Conservation (phyloP, 2,329 filamentous ascomycete species). For the Aspergillus tubingensis region DNA sequence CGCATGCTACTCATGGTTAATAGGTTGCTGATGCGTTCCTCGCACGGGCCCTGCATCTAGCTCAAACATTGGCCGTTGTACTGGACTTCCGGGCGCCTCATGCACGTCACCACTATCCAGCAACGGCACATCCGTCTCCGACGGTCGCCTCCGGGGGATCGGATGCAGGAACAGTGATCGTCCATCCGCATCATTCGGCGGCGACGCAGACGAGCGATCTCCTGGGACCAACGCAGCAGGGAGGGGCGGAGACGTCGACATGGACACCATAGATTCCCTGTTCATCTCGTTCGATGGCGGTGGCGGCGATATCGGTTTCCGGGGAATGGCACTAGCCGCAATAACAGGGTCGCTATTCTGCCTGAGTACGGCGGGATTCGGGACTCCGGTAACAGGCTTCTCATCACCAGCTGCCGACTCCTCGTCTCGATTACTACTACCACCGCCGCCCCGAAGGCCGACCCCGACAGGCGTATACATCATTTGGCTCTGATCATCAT, state of each 20-base stretch:
- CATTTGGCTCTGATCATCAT: neutral
- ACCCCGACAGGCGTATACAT: conserved; percentile 1
- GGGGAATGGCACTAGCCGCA: conserved; percentile 8
- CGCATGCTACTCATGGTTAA: conserved; percentile 16
- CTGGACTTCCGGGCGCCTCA: conserved; percentile 18
- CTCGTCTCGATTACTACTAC: neutral
- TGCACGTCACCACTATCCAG: conserved; percentile 26
- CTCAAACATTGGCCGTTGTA: conserved; percentile 19
- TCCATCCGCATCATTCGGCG: conserved; percentile 4
- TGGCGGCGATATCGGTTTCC: conserved; percentile 18
- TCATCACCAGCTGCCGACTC: neutral
- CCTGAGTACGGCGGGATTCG: too few species aligned
- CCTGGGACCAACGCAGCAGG: conserved; percentile 16
- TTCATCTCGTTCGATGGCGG: neutral
- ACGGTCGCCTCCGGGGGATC: conserved; percentile 10
- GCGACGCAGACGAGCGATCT: conserved; percentile 3
- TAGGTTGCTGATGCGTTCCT: conserved; percentile 21
- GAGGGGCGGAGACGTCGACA: conserved; percentile 6
- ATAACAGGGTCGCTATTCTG: neutral
- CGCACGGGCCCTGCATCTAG: conserved; percentile 23
- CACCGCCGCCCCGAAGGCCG: neutral
- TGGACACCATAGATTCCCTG: neutral
- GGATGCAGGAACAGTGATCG: conserved; percentile 17
- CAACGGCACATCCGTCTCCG: conserved; percentile 25
- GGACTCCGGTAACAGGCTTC: neutral